Conservation (phyloP, 1,284 basidiomycete genomes). For the Fistulina hepatica region DNA sequence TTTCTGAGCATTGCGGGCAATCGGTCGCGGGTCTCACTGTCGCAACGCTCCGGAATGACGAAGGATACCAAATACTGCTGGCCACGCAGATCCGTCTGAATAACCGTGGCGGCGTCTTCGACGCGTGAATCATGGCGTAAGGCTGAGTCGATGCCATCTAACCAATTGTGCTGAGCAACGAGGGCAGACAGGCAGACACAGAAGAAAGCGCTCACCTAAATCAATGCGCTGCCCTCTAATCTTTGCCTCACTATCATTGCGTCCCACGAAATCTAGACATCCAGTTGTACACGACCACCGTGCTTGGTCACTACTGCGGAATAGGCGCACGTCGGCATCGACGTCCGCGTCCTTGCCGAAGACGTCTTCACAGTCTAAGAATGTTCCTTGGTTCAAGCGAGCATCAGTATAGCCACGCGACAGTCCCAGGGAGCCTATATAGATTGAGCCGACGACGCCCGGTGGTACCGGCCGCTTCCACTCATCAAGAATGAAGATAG, state of each 20-base stretch:
- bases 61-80: not conserved
- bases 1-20: not conserved
- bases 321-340: not conserved
- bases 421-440: not conserved
- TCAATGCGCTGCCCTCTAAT: not conserved
- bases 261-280: not conserved
- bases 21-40: too few species aligned
- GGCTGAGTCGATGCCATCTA: not conserved
- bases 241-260: slow-evolving; percentile 1
- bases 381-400: not conserved
- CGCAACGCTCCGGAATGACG: not conserved
- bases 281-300: not conserved
- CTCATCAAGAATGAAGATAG: not conserved
- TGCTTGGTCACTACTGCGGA: slow-evolving; percentile 1
- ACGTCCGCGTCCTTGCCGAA: not conserved
- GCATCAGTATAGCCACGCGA: not conserved
- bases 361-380: too few species aligned
- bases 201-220: not conserved
- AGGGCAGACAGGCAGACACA: not conserved
- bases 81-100: not conserved
- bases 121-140: not conserved
- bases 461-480: not conserved
- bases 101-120: not conserved
- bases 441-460: not conserved
- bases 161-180: not conserved